Base-by-base conservation (phyloP, 225 moss, liverwort and hornwort species). In the Bryoerythrophyllum caledonicum region DNA sequence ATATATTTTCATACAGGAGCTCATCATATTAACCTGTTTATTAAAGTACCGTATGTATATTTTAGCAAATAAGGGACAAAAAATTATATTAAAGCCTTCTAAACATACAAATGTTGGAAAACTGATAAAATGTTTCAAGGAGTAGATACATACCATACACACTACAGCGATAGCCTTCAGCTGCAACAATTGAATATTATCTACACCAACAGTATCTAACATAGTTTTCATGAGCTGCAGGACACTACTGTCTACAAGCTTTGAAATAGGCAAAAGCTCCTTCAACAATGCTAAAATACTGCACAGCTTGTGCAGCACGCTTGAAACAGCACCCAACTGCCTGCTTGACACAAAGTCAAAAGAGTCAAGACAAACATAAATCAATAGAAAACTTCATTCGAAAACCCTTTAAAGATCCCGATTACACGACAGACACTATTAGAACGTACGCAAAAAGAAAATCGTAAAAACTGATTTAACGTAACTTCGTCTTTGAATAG, bases 151-250 rank as follows among this genome's bases (percentile, higher is more conserved):
- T 79, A 93, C 94, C 87, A 83, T 84, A 78, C 97, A 94, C 43
- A 91, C 85, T 63, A 97, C 94, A 68, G 93, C 94, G 10, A 97
- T 82, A 55, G 97, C 88, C 85, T 97, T 97, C 72, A 97, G 76
- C 82, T 97, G 94, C 82, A 97, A 74, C 53, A 97, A 90, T 65
- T 97, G 97, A 65, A 97, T 89, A 70, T 94, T 97, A 68, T 97
- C 97, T 44, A 97, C 90, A 54, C 87, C 82, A 80, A 97, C 84
- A 23, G 87, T 91, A 54, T 90, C 86, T 57, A 97, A 83, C 82
- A 97, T 90, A 44, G 97, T 90, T 71, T 90, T 93, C 65, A 85
- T 84, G 57, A 97, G 84, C 80, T 93, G 94, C 51, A 97, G 75
- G 26, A 97, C 80, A 81, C 84, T 88, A 73, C 93, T 93, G 60